Conservation (phyloP, 176 grass and related monocot genomes). For the Cocos nucifera region DNA sequence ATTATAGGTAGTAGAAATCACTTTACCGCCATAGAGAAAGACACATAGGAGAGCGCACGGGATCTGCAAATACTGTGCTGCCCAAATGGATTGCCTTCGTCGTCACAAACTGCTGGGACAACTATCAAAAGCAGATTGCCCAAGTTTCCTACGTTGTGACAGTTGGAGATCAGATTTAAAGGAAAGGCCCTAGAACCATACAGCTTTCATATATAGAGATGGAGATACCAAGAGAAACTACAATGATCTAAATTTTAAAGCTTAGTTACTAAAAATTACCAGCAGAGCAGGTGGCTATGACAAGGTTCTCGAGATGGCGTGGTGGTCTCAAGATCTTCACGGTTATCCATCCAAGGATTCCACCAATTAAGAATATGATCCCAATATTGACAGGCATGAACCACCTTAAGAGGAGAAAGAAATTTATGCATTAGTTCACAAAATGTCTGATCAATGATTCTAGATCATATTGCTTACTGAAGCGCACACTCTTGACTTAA, state of each 20-base stretch:
- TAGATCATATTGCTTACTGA: not conserved
- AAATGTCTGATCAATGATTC: not conserved
- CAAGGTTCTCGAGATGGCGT: slow-evolving; percentile 41
- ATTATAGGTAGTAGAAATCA: not conserved
- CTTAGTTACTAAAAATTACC: slow-evolving; percentile 21
- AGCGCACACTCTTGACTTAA: not conserved
- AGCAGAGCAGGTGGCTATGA: slow-evolving; percentile 61
- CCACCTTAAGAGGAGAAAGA: slow-evolving; percentile 52
- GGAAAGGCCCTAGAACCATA: too few species aligned
- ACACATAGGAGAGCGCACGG: slow-evolving; percentile 60
- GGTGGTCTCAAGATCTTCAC: slow-evolving; percentile 54
- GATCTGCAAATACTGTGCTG: slow-evolving; percentile 35
- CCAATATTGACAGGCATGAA: slow-evolving; percentile 89
- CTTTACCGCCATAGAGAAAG: slow-evolving; percentile 89
- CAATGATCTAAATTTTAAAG: too few species aligned
- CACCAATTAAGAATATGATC: slow-evolving; percentile 59
- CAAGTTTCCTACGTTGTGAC: slow-evolving; percentile 52
- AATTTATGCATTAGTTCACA: not conserved
- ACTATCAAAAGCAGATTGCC: slow-evolving; percentile 70
- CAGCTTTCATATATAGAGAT: too few species aligned
- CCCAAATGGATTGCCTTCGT: slow-evolving; percentile 65
- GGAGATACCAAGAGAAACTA: too few species aligned
- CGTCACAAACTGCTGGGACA: slow-evolving; percentile 60
- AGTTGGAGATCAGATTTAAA: not conserved
- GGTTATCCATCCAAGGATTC: slow-evolving; percentile 60